These are phyloP conservation scores for Alternaria incomplexa DNA, from an alignment of 2,329 filamentous ascomycete genomes.

Conservation along the genomic window DNA sequence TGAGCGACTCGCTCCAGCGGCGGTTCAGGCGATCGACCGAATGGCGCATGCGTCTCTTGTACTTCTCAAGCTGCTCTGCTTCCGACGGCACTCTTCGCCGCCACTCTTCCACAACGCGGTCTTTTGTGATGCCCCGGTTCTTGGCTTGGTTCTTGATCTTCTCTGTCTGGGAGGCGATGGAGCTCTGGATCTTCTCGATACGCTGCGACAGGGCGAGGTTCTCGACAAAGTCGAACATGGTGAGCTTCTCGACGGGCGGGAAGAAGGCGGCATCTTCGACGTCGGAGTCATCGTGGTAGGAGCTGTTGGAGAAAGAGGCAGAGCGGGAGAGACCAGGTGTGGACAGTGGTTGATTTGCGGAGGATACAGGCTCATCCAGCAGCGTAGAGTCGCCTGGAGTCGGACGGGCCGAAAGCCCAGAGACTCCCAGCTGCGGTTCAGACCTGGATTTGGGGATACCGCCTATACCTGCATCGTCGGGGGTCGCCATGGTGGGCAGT, in stretches of 20 bases:
- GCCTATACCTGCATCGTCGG: conserved; percentile 18
- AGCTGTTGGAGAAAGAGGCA: conserved; percentile 81
- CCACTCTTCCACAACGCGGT: conserved; percentile 93
- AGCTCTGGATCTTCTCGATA: conserved; percentile 86
- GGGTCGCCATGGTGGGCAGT: conserved; percentile 35
- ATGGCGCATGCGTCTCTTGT: conserved; percentile 82
- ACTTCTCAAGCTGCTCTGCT: conserved; percentile 91
- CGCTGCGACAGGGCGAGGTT: conserved; percentile 89
- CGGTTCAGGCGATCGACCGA: conserved; percentile 86
- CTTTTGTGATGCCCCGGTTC: conserved; percentile 77
- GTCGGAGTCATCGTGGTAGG: conserved; percentile 86
- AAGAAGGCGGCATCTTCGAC: conserved; percentile 67
- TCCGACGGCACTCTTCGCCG: conserved; percentile 82
- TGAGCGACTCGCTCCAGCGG: conserved; percentile 88
- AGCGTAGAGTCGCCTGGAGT: conserved; percentile 35
- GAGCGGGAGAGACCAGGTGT: conserved; percentile 72
- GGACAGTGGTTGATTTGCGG: conserved; percentile 51
- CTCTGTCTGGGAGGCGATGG: conserved; percentile 80
- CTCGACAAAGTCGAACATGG: conserved; percentile 90
- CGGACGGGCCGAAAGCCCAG: conserved; percentile 30
- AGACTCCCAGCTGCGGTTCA: conserved; percentile 39
- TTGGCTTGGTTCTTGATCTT: conserved; percentile 86
- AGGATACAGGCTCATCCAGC: conserved; percentile 54
- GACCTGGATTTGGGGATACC: conserved; percentile 32
- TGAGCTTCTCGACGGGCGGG: conserved; percentile 86